These are phyloP conservation scores for Schizosaccharomyces cryophilus DNA, from an alignment of 805 yeast species.

Conservation along the genomic window DNA sequence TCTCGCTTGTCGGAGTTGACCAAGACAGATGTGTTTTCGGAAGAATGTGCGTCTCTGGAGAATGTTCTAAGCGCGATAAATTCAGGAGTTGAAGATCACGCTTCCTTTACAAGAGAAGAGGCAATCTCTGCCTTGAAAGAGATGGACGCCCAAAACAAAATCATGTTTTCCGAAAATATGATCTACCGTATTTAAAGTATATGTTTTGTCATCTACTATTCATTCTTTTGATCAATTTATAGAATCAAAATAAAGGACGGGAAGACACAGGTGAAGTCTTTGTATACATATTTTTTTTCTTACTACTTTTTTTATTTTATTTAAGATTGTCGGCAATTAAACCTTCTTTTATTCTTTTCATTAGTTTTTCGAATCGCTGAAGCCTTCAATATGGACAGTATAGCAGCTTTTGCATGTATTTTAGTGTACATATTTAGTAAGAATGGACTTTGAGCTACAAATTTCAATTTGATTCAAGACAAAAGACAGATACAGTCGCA, in stretches of 20 bases:
- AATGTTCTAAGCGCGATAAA: slow-evolving; percentile 21
- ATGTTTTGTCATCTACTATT: background rate
- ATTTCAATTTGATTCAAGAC: too few species aligned
- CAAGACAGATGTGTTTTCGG: slow-evolving; percentile 19
- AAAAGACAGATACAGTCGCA: too few species aligned
- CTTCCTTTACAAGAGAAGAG: slow-evolving; percentile 16
- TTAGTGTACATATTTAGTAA: too few species aligned
- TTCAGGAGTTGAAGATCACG: slow-evolving; percentile 20
- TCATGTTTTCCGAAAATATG: slow-evolving; percentile 16
- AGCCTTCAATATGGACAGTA: background rate
- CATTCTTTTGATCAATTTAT: too few species aligned
- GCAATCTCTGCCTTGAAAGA: slow-evolving; percentile 16
- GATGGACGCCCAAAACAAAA: slow-evolving; percentile 16
- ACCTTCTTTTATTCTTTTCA: background rate
- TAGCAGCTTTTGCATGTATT: too few species aligned
- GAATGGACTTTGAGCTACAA: too few species aligned
- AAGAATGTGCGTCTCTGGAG: slow-evolving; percentile 20
- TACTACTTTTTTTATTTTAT: background rate
- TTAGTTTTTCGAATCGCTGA: background rate
- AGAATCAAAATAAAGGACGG: too few species aligned
- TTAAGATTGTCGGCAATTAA: background rate
- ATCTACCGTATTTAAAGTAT: slow-evolving; percentile 13
- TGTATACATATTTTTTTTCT: background rate
- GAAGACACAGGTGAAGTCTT: background rate
- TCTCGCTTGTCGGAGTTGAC: slow-evolving; percentile 22